phyloP scores from a whole-genome alignment of 2,329 filamentous ascomycete genomes.

The Canariomyces notabilis region DNA sequence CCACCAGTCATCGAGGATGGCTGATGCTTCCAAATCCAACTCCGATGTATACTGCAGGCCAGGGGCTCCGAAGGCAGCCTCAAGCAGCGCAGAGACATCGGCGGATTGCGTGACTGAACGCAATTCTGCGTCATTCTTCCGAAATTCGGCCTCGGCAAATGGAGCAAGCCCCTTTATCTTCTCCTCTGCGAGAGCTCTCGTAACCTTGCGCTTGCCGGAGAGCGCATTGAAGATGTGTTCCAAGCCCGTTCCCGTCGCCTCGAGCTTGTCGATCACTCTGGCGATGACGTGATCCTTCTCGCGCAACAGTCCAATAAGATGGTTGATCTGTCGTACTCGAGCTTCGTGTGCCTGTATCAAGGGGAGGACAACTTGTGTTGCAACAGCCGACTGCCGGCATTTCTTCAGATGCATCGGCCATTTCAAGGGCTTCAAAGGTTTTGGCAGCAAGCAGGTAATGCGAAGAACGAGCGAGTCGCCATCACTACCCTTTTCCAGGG shows the following conservation, averaged over 20 bases:
- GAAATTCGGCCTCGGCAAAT: slow-evolving; percentile 42
- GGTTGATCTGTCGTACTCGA: slow-evolving; percentile 37
- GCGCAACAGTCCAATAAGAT: slow-evolving; percentile 39
- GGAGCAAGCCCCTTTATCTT: slow-evolving; percentile 48
- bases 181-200: slow-evolving; percentile 40
- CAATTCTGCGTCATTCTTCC: slow-evolving; percentile 18
- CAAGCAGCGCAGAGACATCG: slow-evolving; percentile 36
- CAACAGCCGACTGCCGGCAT: slow-evolving; percentile 37
- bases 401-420: slow-evolving; percentile 60
- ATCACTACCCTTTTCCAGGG: slow-evolving; percentile 35
- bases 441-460: slow-evolving; percentile 56
- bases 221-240: slow-evolving; percentile 50
- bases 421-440: slow-evolving; percentile 55
- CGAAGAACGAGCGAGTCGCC: slow-evolving; percentile 46
- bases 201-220: slow-evolving; percentile 43
- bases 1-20: slow-evolving; percentile 47
- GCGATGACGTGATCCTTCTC: slow-evolving; percentile 50
- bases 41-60: slow-evolving; percentile 30
- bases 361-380: slow-evolving; percentile 48
- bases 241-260: slow-evolving; percentile 45
- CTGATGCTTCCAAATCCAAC: slow-evolving; percentile 30
- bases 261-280: slow-evolving; percentile 51
- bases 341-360: slow-evolving; percentile 44
- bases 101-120: slow-evolving; percentile 24
- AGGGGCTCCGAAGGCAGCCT: slow-evolving; percentile 36